Evolutionary conservation across 345 rosid species (phyloP).

Genomic region (Dimocarpus longan): DNA sequence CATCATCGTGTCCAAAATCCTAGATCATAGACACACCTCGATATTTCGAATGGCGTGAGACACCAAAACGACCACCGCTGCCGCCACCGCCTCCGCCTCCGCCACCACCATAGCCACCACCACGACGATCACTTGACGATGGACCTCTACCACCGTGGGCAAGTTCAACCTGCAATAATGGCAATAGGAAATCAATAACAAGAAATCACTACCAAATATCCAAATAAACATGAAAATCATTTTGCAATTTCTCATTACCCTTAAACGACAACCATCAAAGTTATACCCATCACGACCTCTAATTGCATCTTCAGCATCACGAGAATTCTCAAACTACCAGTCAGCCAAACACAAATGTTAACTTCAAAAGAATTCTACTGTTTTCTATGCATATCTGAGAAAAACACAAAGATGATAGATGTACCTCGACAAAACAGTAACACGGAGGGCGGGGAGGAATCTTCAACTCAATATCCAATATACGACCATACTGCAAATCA

Average conservation of each 20-base stretch:
- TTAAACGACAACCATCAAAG: conserved; percentile 71
- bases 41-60: conserved; percentile 86
- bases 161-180: conserved; percentile 79
- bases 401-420: not conserved
- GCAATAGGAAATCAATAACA: conserved; percentile 15
- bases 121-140: conserved; percentile 74
- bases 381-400: not conserved
- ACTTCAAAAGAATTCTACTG: not conserved
- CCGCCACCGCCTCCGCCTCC: conserved; percentile 17
- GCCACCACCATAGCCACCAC: conserved; percentile 54
- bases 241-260: conserved; percentile 42
- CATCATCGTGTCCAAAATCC: not conserved
- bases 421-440: conserved; percentile 96
- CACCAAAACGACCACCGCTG: conserved; percentile 45
- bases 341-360: conserved; percentile 21
- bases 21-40: conserved; percentile 57
- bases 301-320: conserved; percentile 81
- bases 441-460: conserved; percentile 96
- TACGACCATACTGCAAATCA: conserved; percentile 72
- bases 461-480: conserved; percentile 90
- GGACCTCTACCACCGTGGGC: conserved; percentile 98
- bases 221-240: not conserved
- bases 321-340: conserved; percentile 57
- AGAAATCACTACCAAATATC: not conserved
- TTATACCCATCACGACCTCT: conserved; percentile 87